A percentile compares a stretch with the other conserved stretches of the same genome.
phyloP scores from a whole-genome alignment of 2,329 filamentous ascomycete genomes.

The Neonectria coccinea region DNA sequence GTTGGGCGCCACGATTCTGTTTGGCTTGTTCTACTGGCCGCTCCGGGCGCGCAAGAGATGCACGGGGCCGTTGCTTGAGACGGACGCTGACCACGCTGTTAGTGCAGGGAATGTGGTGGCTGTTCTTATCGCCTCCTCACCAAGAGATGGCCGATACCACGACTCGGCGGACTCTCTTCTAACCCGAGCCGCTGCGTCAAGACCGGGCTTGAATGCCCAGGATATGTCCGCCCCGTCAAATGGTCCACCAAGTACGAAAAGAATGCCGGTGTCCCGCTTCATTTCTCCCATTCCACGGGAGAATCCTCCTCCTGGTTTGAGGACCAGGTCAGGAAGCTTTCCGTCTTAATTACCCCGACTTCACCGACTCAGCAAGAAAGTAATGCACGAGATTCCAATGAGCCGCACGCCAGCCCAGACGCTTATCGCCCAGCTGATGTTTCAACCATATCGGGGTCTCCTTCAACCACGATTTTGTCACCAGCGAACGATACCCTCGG shows the following conservation, averaged over 20 bases:
- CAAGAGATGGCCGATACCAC: neutral
- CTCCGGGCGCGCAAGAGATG: slow-evolving; percentile 31
- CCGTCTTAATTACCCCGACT: neutral
- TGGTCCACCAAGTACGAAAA: slow-evolving; percentile 40
- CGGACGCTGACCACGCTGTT: no score
- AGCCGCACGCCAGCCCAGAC: neutral
- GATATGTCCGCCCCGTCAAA: slow-evolving; percentile 33
- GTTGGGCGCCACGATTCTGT: slow-evolving; percentile 25
- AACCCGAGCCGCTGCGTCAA: neutral
- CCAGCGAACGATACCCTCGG: neutral
- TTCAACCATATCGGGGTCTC: neutral
- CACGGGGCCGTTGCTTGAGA: slow-evolving; percentile 29
- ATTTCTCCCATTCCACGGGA: accelerated
- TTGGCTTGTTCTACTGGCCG: slow-evolving; percentile 36
- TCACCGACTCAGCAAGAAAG: neutral
- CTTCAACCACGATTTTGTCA: neutral
- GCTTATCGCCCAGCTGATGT: neutral
- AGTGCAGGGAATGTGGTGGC: no score
- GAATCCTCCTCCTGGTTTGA: slow-evolving; percentile 12
- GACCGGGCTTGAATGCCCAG: slow-evolving; percentile 30
- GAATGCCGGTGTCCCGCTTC: neutral
- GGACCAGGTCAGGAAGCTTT: neutral
- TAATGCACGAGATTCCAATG: neutral
- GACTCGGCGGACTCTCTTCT: slow-evolving; percentile 1
- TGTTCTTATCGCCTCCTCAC: no score